Conservation (phyloP, 768 basidiomycete genomes). For the Auriscalpium orientale region DNA sequence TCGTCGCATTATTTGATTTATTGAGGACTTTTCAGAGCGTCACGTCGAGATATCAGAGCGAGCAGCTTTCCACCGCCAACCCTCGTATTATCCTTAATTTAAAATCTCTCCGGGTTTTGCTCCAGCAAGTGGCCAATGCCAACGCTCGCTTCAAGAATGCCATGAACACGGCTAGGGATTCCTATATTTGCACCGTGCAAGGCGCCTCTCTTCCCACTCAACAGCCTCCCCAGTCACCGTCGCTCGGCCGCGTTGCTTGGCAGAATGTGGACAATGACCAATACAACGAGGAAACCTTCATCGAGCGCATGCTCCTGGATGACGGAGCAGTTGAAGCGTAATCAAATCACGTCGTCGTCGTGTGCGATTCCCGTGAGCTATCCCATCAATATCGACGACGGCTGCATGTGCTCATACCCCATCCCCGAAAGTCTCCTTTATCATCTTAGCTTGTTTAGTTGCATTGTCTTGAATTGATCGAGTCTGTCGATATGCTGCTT, state of each 20-base stretch:
- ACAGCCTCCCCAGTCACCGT: slow-evolving; percentile 1
- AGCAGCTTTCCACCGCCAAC: slow-evolving; percentile 2
- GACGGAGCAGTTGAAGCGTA: slow-evolving; percentile 53
- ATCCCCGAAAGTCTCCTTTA: no score
- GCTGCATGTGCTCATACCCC: no score
- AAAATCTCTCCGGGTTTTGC: slow-evolving; percentile 12
- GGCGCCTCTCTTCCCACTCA: not conserved
- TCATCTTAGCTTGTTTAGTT: no score
- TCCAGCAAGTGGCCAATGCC: slow-evolving; percentile 13
- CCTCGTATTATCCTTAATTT: slow-evolving; percentile 12
- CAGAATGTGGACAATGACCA: slow-evolving; percentile 31
- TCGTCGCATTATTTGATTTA: not conserved
- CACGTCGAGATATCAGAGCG: slow-evolving; percentile 6
- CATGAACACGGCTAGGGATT: not conserved
- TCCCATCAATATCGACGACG: slow-evolving; percentile 31
- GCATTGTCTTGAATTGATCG: no score
- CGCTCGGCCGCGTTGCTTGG: not conserved
- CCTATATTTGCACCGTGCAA: not conserved
- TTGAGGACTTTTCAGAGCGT: slow-evolving; percentile 2
- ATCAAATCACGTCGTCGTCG: slow-evolving; percentile 49
- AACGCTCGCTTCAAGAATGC: slow-evolving; percentile 4
- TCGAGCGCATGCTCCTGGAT: slow-evolving; percentile 38
- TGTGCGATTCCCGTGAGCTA: slow-evolving; percentile 51
- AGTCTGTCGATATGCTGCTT: no score
- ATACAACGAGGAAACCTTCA: slow-evolving; percentile 62